A percentile compares a stretch with the other conserved stretches of the same genome.
Evolutionary conservation across 164 flowering plant genomes (phyloP).

Genomic region (Dillenia suffruticosa): DNA sequence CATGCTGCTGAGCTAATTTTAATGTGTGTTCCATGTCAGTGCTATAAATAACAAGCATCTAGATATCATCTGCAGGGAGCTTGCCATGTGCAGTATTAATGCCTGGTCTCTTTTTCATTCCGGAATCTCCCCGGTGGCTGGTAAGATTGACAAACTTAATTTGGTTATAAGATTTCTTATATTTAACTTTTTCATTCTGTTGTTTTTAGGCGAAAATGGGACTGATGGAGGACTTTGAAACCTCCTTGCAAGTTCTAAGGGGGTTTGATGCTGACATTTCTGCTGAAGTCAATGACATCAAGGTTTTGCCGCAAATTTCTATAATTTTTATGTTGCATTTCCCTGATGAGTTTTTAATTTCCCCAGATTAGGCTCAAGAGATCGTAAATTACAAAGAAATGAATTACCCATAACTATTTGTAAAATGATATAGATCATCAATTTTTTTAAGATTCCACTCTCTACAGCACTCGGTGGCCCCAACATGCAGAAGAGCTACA

Average conservation of each 20-base stretch:
- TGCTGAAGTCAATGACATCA: constrained; percentile 89
- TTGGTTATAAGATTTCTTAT: too few species aligned
- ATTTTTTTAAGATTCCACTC: constrained; percentile 10
- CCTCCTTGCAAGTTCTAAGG: constrained; percentile 94
- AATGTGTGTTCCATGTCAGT: too few species aligned
- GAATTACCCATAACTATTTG: neutral
- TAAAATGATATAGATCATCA: neutral
- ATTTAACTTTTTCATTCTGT: too few species aligned
- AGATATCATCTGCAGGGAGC: constrained; percentile 46
- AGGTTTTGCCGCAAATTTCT: constrained; percentile 39
- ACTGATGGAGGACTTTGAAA: constrained; percentile 88
- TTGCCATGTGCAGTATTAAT: constrained; percentile 82
- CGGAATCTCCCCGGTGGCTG: constrained; percentile 98
- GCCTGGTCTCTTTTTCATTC: constrained; percentile 92
- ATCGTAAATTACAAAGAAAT: neutral
- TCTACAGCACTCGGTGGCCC: constrained; percentile 65
- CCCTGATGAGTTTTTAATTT: too few species aligned
- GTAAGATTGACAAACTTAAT: constrained; percentile 30
- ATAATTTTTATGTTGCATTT: neutral
- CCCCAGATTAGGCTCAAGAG: too few species aligned
- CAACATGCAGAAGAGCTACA: constrained; percentile 50
- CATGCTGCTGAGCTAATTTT: too few species aligned
- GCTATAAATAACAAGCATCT: too few species aligned
- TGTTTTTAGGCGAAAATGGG: constrained; percentile 88
- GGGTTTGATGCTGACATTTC: constrained; percentile 91